Conservation (phyloP, 2,329 filamentous ascomycete genomes). For the Acrodontium crateriforme region DNA sequence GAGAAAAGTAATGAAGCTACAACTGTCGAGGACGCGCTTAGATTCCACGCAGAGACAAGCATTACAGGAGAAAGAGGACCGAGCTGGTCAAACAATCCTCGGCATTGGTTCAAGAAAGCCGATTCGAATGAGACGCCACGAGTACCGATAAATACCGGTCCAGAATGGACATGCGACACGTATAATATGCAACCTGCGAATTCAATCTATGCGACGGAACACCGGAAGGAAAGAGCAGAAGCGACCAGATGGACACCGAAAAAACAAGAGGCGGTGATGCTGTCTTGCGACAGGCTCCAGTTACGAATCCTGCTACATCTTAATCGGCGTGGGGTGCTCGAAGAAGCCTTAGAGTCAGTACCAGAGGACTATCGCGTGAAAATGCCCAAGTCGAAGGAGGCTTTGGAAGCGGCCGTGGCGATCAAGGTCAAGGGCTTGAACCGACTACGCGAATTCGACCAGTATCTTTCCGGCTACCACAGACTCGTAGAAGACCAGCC, state of each 20-base stretch:
- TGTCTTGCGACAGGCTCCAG: constrained; percentile 28
- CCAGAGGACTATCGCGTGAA: constrained; percentile 11
- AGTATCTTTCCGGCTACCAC: constrained; percentile 1
- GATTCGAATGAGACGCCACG: too few species aligned
- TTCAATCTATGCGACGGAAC: constrained; percentile 30
- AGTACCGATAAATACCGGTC: constrained; percentile 19
- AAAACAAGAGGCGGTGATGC: constrained; percentile 29
- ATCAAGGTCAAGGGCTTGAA: constrained; percentile 3
- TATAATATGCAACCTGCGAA: too few species aligned
- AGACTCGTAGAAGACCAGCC: constrained; percentile 6
- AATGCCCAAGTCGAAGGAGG: constrained; percentile 2
- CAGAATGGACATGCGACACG: too few species aligned
- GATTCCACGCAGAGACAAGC: too few species aligned
- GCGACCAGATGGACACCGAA: constrained; percentile 25
- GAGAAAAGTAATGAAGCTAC: too few species aligned
- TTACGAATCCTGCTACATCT: constrained; percentile 24
- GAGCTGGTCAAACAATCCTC: too few species aligned
- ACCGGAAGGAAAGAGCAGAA: constrained; percentile 18
- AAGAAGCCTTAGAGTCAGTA: constrained; percentile 11
- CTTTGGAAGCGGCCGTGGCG: neutral
- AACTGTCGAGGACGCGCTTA: too few species aligned
- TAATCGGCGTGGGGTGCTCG: too few species aligned
- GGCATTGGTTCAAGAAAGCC: too few species aligned
- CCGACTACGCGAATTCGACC: constrained; percentile 1
- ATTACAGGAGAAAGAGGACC: constrained; percentile 20